phyloP scores from a whole-genome alignment of 768 basidiomycete genomes.

The Lentinula raphanica region DNA sequence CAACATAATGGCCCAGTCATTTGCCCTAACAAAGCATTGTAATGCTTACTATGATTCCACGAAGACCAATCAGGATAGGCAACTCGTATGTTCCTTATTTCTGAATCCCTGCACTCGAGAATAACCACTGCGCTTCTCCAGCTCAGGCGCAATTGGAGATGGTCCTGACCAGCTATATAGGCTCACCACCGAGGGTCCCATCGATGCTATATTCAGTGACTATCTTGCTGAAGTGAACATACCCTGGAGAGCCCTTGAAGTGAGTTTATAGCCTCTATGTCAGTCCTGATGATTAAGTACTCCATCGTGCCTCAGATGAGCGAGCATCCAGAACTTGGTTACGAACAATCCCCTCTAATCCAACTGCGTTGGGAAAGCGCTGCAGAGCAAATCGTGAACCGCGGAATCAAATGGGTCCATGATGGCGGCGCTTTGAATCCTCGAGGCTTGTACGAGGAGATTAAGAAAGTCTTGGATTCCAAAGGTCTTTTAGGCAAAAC shows the following conservation, averaged over 20 bases:
- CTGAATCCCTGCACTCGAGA: background rate
- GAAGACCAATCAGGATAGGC: slow-evolving; percentile 3
- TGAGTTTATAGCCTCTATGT: background rate
- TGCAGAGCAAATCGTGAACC: background rate
- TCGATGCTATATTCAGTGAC: slow-evolving; percentile 6
- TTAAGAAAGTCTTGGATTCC: background rate
- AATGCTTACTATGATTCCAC: background rate
- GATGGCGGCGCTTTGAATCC: slow-evolving; percentile 6
- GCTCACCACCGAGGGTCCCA: slow-evolving; percentile 1
- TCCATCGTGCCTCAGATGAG: background rate
- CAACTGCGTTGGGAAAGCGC: background rate
- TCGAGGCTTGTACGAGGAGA: slow-evolving; percentile 4
- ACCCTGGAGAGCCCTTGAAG: slow-evolving; percentile 6
- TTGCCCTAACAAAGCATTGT: background rate
- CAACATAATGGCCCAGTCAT: background rate
- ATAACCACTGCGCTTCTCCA: background rate
- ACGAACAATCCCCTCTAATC: slow-evolving; percentile 1
- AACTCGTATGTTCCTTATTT: background rate
- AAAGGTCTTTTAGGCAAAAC: slow-evolving; percentile 1
- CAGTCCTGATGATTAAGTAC: background rate
- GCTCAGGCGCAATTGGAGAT: slow-evolving; percentile 7
- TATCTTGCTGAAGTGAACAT: slow-evolving; percentile 6
- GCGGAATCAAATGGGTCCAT: slow-evolving; percentile 1
- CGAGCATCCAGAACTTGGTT: background rate
- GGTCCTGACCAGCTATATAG: slow-evolving; percentile 3